A percentile compares a stretch with the other conserved stretches of the same genome.
Conservation (phyloP, 169 alveolate genomes). For the Theileria equi region DNA sequence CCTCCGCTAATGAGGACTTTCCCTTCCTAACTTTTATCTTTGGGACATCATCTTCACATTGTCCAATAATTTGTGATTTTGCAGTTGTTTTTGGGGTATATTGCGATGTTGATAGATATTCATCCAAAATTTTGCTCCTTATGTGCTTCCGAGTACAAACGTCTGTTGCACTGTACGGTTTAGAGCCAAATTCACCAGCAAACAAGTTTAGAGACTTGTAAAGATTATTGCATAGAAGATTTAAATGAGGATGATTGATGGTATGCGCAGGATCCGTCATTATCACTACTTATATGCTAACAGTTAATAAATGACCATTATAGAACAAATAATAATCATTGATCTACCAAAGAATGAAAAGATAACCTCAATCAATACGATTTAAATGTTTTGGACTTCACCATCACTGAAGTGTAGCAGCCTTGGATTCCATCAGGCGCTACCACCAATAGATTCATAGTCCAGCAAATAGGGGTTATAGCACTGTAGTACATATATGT, state of each 20-base stretch:
- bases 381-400: too few species aligned
- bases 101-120: slow-evolving; percentile 36
- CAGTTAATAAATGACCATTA: not conserved
- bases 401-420: too few species aligned
- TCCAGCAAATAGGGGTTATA: too few species aligned
- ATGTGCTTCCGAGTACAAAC: slow-evolving; percentile 36
- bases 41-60: slow-evolving; percentile 15
- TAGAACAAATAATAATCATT: not conserved
- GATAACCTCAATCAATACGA: not conserved
- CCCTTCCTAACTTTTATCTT: slow-evolving; percentile 39
- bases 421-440: too few species aligned
- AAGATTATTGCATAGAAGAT: slow-evolving; percentile 19
- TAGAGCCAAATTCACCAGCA: slow-evolving; percentile 49
- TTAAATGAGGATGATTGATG: slow-evolving; percentile 4
- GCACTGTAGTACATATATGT: too few species aligned
- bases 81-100: slow-evolving; percentile 28
- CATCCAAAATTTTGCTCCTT: slow-evolving; percentile 39
- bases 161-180: slow-evolving; percentile 36
- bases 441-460: too few species aligned
- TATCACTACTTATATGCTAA: too few species aligned
- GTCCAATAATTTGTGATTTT: slow-evolving; percentile 4
- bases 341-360: not conserved
- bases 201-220: slow-evolving; percentile 57
- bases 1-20: slow-evolving; percentile 53
- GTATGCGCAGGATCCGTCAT: slow-evolving; percentile 12